These are phyloP conservation scores for Coelastrella sp. DNA, from an alignment of 139 green algal genomes.

Conservation along the genomic window DNA sequence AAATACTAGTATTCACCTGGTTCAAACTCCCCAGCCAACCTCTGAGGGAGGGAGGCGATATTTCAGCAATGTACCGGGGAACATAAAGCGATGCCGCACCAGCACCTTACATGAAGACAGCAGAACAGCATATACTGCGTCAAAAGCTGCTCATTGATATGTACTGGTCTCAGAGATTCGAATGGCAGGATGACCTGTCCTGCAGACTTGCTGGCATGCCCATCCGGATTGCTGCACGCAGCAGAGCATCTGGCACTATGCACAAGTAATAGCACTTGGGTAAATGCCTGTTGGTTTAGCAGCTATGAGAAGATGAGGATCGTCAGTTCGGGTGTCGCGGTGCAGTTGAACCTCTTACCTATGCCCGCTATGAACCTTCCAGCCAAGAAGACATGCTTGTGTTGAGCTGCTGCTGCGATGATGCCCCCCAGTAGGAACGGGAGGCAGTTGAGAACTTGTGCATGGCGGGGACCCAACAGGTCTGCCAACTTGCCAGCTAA, in stretches of 20 bases:
- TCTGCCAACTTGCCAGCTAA: constrained; percentile 63
- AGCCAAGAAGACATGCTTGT: neutral
- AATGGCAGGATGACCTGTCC: neutral
- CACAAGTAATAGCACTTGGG: too few relatives aligned
- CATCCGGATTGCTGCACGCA: neutral
- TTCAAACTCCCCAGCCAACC: constrained; percentile 38
- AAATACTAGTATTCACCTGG: constrained; percentile 14
- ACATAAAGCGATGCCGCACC: constrained; percentile 43
- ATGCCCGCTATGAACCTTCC: constrained; percentile 32
- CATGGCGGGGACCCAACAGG: constrained; percentile 53
- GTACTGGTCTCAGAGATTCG: too few relatives aligned
- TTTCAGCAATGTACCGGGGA: constrained; percentile 51
- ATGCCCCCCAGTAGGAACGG: constrained; percentile 17
- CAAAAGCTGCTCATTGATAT: neutral
- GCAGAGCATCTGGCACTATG: neutral
- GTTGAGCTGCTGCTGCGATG: neutral
- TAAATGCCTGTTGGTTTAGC: too few relatives aligned
- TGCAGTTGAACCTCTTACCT: too few relatives aligned
- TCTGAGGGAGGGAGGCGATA: constrained; percentile 22
- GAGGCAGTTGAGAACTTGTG: constrained; percentile 40
- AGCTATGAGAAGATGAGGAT: too few relatives aligned
- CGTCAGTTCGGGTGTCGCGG: too few relatives aligned
- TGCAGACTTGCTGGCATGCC: neutral
- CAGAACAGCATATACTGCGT: neutral
- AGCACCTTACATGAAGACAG: constrained; percentile 14